A percentile compares a stretch with the other conserved stretches of the same genome.
Conservation (phyloP, 2,329 filamentous ascomycete genomes). For the Ophiocordyceps robertsii region DNA sequence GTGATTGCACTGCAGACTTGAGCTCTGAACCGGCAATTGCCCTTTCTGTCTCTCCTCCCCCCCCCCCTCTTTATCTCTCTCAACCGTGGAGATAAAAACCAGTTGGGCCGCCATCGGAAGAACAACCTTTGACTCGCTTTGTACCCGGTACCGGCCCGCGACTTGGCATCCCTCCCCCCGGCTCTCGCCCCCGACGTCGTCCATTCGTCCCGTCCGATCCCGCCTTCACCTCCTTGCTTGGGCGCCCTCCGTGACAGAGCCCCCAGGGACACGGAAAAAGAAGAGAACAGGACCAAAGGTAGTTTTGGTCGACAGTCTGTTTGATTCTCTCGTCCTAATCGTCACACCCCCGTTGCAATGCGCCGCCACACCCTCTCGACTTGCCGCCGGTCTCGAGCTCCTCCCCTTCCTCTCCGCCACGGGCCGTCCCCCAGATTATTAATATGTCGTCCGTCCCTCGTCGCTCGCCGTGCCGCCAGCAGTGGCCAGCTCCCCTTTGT, state of each 20-base stretch:
- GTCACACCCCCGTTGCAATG: slow-evolving; percentile 6
- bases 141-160: neutral
- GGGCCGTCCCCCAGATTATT: slow-evolving; percentile 6
- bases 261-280: no score
- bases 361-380: slow-evolving; percentile 6
- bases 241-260: neutral
- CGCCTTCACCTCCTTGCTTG: neutral
- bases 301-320: slow-evolving; percentile 2
- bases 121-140: neutral
- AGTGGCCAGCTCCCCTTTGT: slow-evolving; percentile 1
- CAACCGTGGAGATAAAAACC: neutral
- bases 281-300: neutral
- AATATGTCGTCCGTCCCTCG: slow-evolving; percentile 3
- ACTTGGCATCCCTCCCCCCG: neutral
- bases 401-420: slow-evolving; percentile 4
- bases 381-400: slow-evolving; percentile 1
- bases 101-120: neutral
- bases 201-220: neutral
- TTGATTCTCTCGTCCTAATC: slow-evolving; percentile 2
- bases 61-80: no score
- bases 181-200: neutral
- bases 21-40: no score
- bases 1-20: no score
- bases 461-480: neutral
- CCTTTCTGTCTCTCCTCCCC: no score